Base-by-base conservation (phyloP, 345 rosid species). In the Eutrema heterophyllum region DNA sequence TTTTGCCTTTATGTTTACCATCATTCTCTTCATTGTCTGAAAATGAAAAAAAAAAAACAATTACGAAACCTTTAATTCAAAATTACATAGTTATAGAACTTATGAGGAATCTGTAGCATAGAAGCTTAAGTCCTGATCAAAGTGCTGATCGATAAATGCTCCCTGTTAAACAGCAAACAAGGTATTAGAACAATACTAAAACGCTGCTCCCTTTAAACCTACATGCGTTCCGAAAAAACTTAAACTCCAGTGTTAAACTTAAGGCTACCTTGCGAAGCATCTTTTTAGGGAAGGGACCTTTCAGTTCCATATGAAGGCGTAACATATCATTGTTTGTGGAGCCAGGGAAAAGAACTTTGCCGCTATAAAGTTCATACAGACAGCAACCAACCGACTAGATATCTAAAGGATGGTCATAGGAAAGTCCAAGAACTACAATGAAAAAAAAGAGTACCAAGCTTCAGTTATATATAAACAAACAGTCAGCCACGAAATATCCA, bases 361-460 rank as follows among this genome's bases (percentile, higher is more conserved):
- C 99, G 4, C 93, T 78, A 82, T 90, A 92, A 68, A 96, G 94
- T 82, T 96, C 98, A 81, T 86, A 96, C 72, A 96, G 80, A 80
- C 98, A 92, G 88, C 99, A 96, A 50, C 99, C 99, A 39, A 96
- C 98, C 12, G 99, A 96, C 99, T 98, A 96, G 18, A 96, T 85
- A 86, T 89, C 97, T 81, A 94, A 72, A 1, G 96, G 95, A 81
- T 91, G 98, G 80, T 94, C 98, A 72, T 94, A 94, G 16, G 89
- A 26, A 78, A 94, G 83, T 55, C 97, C 98, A 70, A 94, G 97
- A 91, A 91, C 96, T 93, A 88, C 82, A 49, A 72, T 68, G 77
- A 68, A 49, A 15, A 58, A n/a, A 18, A 15, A 29, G 4, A 67
- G 4, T 21, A 1, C 24, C 24, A 15, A 14, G 24, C 57, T 35